Base-by-base conservation (phyloP, 2,329 filamentous ascomycete species). In the Pseudogymnoascus sp. region DNA sequence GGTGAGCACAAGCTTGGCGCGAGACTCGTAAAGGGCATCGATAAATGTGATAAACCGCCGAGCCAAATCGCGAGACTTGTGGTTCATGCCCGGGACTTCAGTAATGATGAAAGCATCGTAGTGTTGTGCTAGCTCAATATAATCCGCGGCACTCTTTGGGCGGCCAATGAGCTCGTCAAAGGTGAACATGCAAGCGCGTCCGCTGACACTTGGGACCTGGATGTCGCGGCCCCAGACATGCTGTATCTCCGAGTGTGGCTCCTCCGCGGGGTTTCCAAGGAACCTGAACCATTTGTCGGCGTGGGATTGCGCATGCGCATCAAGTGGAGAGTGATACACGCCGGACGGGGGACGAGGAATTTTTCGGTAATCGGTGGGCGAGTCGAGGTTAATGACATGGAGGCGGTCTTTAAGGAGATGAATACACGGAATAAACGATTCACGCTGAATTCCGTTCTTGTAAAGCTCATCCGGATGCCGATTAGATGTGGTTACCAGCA, bases 31-130 rank as follows among this genome's bases (percentile, higher is more conserved):
- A 4, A 97, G 89, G 5, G 95, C 93, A 74, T 99, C 95, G 68
- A 99, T 91, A 71, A 99, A 97, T 0, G 93, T 99, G 75, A 99
- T 99, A 76, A 99, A 97, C 4, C 95, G 84, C 11, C 95, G 81
- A 0, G 95, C 95, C 41, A 96, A 82, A 77, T 99, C 95, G 19
- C 95, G 86, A 72, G 92, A 86, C 63, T 86, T 85, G 68, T 92
- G 85, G 43, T 89, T 95, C 95, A 99, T 98, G 5, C 89, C 90
- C 0, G 95, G 95, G 1, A 98, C 87, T 62, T 93, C 90, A 0
- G 92, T 96, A 8, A 99, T 85, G 68, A 99, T 85, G 72, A 99
- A 98, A 1, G 93, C 88, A 66, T 97, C 89, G 76, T 98, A 99
- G 69, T 88, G 88, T 64, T 91, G 85, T 77, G 91, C 90, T 64